Evolutionary conservation across 805 yeast genomes (phyloP).

Genomic region (Barnettozyma salicaria): DNA sequence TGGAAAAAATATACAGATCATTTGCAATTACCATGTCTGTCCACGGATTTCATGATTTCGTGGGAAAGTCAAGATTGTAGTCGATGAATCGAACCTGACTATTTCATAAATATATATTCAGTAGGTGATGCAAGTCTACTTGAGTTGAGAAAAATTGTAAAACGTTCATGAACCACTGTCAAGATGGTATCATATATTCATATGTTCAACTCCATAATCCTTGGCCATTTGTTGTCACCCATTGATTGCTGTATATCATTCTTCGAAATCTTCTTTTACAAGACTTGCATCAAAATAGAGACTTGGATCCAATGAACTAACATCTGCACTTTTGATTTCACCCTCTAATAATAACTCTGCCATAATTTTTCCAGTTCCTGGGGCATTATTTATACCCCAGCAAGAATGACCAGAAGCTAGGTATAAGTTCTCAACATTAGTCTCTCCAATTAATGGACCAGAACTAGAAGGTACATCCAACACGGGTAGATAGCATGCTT

Average conservation of each 20-base stretch:
- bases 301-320: constrained; percentile 79
- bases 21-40: too few species aligned
- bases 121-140: too few species aligned
- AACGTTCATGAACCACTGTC: too few species aligned
- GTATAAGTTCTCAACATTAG: constrained; percentile 72
- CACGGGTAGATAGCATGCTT: constrained; percentile 95
- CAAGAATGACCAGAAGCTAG: constrained; percentile 94
- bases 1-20: too few species aligned
- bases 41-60: too few species aligned
- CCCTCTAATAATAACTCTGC: constrained; percentile 87
- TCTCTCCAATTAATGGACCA: constrained; percentile 93
- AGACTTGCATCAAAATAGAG: constrained; percentile 73
- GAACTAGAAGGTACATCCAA: constrained; percentile 86
- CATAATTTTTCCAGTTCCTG: constrained; percentile 92
- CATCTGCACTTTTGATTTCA: constrained; percentile 66
- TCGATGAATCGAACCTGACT: too few species aligned
- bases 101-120: too few species aligned
- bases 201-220: too few species aligned
- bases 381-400: constrained; percentile 98
- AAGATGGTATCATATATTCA: too few species aligned
- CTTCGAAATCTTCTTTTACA: constrained; percentile 16
- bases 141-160: too few species aligned
- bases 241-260: background rate
- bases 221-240: constrained; percentile 1
- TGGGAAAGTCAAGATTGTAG: too few species aligned